phyloP scores from a whole-genome alignment of 257 asterid species.

The Anisodus acutangulus region DNA sequence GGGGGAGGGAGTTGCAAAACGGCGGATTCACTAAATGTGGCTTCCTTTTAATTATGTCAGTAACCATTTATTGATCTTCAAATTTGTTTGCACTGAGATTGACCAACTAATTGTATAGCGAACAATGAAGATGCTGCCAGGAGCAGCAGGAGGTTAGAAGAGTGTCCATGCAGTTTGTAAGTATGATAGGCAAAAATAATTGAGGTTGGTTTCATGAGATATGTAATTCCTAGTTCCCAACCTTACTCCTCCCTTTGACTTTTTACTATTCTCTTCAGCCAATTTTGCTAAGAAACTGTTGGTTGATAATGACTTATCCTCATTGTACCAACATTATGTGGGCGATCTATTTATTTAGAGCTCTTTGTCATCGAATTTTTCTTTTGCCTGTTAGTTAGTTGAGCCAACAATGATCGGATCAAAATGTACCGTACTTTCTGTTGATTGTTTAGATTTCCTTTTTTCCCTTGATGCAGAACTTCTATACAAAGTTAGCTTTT shows the following conservation, averaged over 20 bases:
- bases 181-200: slow-evolving; percentile 28
- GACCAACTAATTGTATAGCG: slow-evolving; percentile 26
- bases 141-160: neutral
- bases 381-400: neutral
- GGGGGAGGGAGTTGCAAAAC: neutral
- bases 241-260: neutral
- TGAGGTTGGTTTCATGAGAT: slow-evolving; percentile 4
- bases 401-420: neutral
- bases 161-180: slow-evolving; percentile 27
- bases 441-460: neutral
- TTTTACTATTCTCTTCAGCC: neutral
- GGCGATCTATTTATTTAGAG: neutral
- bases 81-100: slow-evolving; percentile 24
- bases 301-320: slow-evolving; percentile 2
- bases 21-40: neutral
- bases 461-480: neutral
- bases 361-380: neutral
- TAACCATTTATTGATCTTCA: slow-evolving; percentile 23
- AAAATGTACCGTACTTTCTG: neutral
- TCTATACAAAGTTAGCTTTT: neutral
- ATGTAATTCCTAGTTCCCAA: neutral
- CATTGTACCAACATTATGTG: neutral
- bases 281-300: slow-evolving; percentile 25
- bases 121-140: slow-evolving; percentile 25
- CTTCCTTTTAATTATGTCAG: slow-evolving; percentile 1